phyloP scores from a whole-genome alignment of 2,329 filamentous ascomycete genomes.

The Arachnomyces sp. region DNA sequence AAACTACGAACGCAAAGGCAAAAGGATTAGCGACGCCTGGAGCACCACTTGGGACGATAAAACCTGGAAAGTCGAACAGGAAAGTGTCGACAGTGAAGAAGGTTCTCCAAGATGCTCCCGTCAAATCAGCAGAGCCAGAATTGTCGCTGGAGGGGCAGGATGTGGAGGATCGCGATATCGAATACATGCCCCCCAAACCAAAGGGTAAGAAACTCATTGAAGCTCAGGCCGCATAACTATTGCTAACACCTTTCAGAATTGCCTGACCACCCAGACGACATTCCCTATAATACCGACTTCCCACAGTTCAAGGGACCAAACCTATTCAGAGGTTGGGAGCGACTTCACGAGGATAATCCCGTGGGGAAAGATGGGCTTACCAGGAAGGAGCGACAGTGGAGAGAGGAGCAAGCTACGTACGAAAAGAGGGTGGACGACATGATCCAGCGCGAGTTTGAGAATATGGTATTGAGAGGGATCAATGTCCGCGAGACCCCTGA shows the following conservation, averaged over 20 bases:
- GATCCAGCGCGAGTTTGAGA: conserved; percentile 58
- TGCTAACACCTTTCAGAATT: conserved; percentile 46
- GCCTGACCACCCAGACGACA: conserved; percentile 37
- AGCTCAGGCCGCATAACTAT: conserved; percentile 3
- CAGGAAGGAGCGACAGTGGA: conserved; percentile 60
- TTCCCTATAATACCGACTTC: conserved; percentile 42
- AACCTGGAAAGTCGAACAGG: conserved; percentile 54
- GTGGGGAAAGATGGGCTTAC: conserved; percentile 50
- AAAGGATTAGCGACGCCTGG: conserved; percentile 58
- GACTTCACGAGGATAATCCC: conserved; percentile 41
- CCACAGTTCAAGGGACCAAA: conserved; percentile 47
- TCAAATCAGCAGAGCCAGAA: conserved; percentile 40
- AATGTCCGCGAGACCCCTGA: conserved; percentile 42
- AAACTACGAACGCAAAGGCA: conserved; percentile 91
- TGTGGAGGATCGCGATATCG: conserved; percentile 59
- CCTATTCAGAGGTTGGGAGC: conserved; percentile 43
- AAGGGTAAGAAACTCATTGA: conserved; percentile 33
- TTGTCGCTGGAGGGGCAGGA: conserved; percentile 40
- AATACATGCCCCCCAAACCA: conserved; percentile 76
- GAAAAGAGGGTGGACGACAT: conserved; percentile 58
- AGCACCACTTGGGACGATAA: conserved; percentile 51
- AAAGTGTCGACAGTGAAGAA: conserved; percentile 54
- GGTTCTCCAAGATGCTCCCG: conserved; percentile 48
- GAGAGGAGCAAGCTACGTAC: conserved; percentile 54
- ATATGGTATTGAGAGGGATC: conserved; percentile 52